A percentile compares a stretch with the other conserved stretches of the same genome.
Conservation (phyloP, 257 asterid genomes). For the Solanum chiquidenum region DNA sequence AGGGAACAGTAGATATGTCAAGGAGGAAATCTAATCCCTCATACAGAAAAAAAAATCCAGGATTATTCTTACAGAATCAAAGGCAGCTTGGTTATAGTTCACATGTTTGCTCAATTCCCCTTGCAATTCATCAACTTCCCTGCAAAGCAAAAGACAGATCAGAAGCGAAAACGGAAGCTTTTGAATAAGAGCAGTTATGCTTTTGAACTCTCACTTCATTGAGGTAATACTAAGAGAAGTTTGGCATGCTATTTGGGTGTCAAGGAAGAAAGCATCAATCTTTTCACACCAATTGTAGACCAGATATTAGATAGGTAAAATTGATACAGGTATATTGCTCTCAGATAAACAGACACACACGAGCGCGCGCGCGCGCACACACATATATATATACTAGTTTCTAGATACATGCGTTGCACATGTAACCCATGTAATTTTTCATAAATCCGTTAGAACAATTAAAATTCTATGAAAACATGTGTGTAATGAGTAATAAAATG, state of each 20-base stretch:
- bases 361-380: neutral
- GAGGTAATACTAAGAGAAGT: neutral
- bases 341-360: neutral
- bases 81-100: conserved; percentile 26
- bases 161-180: neutral
- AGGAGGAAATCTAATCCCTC: conserved; percentile 1
- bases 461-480: neutral
- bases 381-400: neutral
- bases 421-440: neutral
- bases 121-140: conserved; percentile 43
- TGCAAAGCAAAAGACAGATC: conserved; percentile 9
- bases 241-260: neutral
- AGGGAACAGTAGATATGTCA: neutral
- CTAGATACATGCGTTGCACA: neutral
- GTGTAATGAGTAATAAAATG: neutral
- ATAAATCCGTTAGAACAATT: neutral
- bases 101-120: conserved; percentile 20
- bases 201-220: neutral
- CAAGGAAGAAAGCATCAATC: neutral
- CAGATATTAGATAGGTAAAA: neutral
- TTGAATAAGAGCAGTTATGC: neutral
- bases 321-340: neutral
- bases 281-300: neutral
- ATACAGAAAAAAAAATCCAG: conserved; percentile 16
- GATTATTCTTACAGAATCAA: conserved; percentile 28